Conservation (phyloP, 345 rosid species). For the Eutrema heterophyllum region DNA sequence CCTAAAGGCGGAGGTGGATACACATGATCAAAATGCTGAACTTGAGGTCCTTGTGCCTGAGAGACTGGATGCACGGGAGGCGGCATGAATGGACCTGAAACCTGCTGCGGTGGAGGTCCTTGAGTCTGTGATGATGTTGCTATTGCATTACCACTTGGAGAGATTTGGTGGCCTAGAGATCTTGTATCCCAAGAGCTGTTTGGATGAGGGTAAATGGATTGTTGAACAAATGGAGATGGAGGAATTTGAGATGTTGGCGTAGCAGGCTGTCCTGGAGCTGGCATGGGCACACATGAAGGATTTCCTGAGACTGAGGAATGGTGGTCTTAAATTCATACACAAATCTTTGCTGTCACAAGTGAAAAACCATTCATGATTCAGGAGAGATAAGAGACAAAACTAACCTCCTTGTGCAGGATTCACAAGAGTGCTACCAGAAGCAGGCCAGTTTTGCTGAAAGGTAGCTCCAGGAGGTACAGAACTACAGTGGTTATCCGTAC, state of each 20-base stretch:
- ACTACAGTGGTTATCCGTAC: constrained; percentile 45
- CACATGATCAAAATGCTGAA: constrained; percentile 60
- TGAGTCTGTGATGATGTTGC: constrained; percentile 35
- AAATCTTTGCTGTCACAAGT: neutral
- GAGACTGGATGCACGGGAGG: constrained; percentile 76
- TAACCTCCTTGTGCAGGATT: constrained; percentile 54
- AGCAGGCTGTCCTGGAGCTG: constrained; percentile 51
- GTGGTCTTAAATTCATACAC: constrained; percentile 36
- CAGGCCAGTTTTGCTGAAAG: constrained; percentile 52
- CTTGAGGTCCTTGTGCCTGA: constrained; percentile 61
- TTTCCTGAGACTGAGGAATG: constrained; percentile 43
- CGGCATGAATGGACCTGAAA: constrained; percentile 62
- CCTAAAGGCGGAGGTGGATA: constrained; percentile 48
- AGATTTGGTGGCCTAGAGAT: constrained; percentile 49
- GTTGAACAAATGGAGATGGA: constrained; percentile 66
- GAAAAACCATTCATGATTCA: constrained; percentile 21
- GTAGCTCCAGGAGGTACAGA: constrained; percentile 41
- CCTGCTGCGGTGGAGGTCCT: constrained; percentile 24
- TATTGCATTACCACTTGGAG: constrained; percentile 51
- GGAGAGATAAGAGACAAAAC: constrained; percentile 26
- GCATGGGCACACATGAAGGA: constrained; percentile 47
- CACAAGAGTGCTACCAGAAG: constrained; percentile 36
- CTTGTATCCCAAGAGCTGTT: constrained; percentile 77
- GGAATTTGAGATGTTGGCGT: constrained; percentile 66
- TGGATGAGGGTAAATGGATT: constrained; percentile 59